Conservation (phyloP, 495 filamentous ascomycete species). For the Hypoxylon crocopeplum region DNA sequence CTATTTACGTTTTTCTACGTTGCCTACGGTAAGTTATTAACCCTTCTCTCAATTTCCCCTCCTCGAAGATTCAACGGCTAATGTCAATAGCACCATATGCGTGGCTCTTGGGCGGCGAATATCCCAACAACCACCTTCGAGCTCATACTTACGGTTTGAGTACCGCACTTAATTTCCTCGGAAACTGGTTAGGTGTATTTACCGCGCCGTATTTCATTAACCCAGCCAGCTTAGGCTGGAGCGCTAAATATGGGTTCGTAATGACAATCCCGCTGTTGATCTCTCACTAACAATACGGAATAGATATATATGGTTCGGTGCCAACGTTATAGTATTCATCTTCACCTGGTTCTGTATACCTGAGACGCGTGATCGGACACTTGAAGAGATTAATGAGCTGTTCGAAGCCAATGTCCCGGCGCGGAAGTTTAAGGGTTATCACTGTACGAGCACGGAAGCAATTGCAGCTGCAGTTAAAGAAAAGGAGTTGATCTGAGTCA, state of each 20-base stretch:
- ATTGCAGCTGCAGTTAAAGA: slow-evolving; percentile 1
- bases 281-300: background rate
- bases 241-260: slow-evolving; percentile 49
- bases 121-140: slow-evolving; percentile 53
- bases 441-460: slow-evolving; percentile 34
- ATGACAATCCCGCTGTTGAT: background rate
- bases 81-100: slow-evolving; percentile 50
- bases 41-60: background rate
- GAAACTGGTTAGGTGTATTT: slow-evolving; percentile 59
- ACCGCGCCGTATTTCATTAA: slow-evolving; percentile 66
- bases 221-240: slow-evolving; percentile 52
- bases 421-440: slow-evolving; percentile 45
- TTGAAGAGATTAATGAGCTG: slow-evolving; percentile 63
- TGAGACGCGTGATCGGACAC: slow-evolving; percentile 59
- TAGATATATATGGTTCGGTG: slow-evolving; percentile 50
- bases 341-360: slow-evolving; percentile 58
- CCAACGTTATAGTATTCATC: slow-evolving; percentile 46
- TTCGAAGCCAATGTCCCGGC: slow-evolving; percentile 58
- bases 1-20: slow-evolving; percentile 50
- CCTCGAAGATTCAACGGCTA: too few relatives aligned
- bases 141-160: slow-evolving; percentile 56
- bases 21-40: slow-evolving; percentile 38
- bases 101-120: slow-evolving; percentile 61
- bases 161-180: slow-evolving; percentile 53
- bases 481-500: too few relatives aligned